A percentile compares a stretch with the other conserved stretches of the same genome.
These are phyloP conservation scores for Cucumis hystrix DNA, from an alignment of 306 rosid genomes.

Conservation along the genomic window DNA sequence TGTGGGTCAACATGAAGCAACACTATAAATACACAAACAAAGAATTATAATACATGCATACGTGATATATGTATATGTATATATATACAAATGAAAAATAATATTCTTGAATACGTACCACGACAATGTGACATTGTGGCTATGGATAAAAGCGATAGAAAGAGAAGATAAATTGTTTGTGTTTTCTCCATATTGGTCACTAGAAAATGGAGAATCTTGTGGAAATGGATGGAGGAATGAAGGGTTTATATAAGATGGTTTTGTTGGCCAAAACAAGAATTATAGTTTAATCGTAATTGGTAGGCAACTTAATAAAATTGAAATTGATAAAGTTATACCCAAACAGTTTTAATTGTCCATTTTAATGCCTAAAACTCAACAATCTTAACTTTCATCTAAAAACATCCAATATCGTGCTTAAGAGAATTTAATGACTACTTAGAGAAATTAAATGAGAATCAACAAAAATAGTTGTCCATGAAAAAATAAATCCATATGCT, in stretches of 20 bases:
- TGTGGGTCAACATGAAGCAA: neutral
- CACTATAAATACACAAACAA: neutral
- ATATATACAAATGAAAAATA: too few relatives aligned
- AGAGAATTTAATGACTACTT: too few relatives aligned
- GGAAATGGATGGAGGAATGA: neutral
- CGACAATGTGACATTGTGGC: neutral
- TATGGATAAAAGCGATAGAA: neutral
- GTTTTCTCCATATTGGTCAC: neutral
- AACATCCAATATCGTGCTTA: too few relatives aligned
- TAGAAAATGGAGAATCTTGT: neutral
- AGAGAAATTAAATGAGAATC: too few relatives aligned
- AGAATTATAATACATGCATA: neutral
- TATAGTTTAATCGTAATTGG: neutral
- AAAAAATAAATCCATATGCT: too few relatives aligned
- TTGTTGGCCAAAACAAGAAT: neutral
- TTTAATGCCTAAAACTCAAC: too few relatives aligned
- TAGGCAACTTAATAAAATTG: neutral
- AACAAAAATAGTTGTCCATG: too few relatives aligned
- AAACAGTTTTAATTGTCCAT: too few relatives aligned
- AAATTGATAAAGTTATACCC: too few relatives aligned
- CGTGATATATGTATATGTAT: too few relatives aligned
- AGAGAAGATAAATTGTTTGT: neutral
- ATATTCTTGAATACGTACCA: neutral
- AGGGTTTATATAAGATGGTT: neutral
- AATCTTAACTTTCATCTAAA: too few relatives aligned